Percentiles rank a stretch among this genome's conserved stretches.
These are phyloP conservation scores for Beauveria varroae DNA, from an alignment of 2,329 filamentous ascomycete species.

Conservation along the genomic window DNA sequence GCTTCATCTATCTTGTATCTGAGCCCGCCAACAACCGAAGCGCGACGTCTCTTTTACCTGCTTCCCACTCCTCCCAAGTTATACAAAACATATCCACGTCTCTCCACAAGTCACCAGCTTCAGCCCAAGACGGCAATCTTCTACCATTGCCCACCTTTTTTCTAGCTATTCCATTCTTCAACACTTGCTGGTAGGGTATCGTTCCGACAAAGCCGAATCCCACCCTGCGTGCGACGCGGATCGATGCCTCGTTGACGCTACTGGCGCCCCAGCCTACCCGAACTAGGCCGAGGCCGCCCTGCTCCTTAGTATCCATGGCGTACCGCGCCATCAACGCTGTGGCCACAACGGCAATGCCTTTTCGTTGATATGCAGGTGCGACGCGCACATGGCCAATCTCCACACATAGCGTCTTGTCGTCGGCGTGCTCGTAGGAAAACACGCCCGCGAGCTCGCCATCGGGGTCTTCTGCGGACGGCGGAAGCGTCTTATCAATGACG, in stretches of 20 bases:
- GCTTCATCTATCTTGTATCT: background rate
- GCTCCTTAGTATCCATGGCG: background rate
- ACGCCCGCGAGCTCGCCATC: background rate
- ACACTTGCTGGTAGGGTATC: background rate
- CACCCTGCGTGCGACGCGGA: background rate
- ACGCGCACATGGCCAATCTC: slow-evolving; percentile 6
- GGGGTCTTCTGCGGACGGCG: background rate
- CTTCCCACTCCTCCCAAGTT: slow-evolving; percentile 5
- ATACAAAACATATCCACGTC: slow-evolving; percentile 3
- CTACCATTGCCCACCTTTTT: background rate
- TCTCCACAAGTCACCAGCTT: background rate
- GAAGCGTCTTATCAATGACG: background rate
- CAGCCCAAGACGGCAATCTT: background rate
- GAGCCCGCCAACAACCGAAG: background rate
- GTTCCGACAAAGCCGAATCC: background rate
- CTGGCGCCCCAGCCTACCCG: slow-evolving; percentile 3
- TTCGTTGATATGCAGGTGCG: background rate
- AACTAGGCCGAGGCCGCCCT: background rate
- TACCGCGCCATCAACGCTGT: background rate
- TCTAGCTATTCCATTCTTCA: background rate
- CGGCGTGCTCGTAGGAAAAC: background rate
- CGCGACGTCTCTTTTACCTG: background rate
- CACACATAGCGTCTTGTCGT: background rate
- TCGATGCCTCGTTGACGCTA: slow-evolving; percentile 1
- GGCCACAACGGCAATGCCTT: background rate